A percentile compares a stretch with the other conserved stretches of the same genome.
Evolutionary conservation across 1,284 basidiomycete genomes (phyloP).

Genomic region (Sporisorium sorghi): DNA sequence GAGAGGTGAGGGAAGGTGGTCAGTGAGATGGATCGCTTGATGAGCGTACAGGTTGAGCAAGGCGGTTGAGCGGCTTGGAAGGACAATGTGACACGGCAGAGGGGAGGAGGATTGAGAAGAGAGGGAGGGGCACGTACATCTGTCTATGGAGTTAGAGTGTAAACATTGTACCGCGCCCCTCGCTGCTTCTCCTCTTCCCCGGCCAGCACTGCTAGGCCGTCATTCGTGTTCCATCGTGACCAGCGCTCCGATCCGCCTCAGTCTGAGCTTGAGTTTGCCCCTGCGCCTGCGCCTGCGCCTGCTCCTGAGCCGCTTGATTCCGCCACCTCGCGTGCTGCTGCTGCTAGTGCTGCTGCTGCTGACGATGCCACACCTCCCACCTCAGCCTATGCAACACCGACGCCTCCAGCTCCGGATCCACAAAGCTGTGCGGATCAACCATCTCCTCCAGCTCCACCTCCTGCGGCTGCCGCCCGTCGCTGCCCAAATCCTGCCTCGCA

Average conservation of each 20-base stretch:
- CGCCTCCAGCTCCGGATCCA: slow-evolving; percentile 34
- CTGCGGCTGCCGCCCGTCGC: too few species aligned
- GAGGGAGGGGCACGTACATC: slow-evolving; percentile 8
- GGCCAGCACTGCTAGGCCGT: too few species aligned
- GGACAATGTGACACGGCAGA: background rate
- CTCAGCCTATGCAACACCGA: slow-evolving; percentile 40
- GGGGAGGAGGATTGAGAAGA: too few species aligned
- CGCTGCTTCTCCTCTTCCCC: too few species aligned
- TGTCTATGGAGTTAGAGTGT: slow-evolving; percentile 2
- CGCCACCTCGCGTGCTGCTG: slow-evolving; percentile 7
- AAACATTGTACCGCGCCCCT: slow-evolving; percentile 2
- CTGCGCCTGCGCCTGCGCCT: background rate
- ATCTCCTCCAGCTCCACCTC: background rate
- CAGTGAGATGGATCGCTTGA: background rate
- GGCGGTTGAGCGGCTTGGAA: too few species aligned
- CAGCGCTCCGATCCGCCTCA: too few species aligned
- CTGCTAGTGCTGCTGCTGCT: too few species aligned
- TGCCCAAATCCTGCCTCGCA: slow-evolving; percentile 2
- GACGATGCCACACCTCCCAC: slow-evolving; percentile 38
- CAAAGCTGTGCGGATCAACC: slow-evolving; percentile 11
- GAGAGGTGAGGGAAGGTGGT: background rate
- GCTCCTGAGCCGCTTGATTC: background rate
- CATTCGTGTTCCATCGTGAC: too few species aligned
- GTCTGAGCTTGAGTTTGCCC: too few species aligned
- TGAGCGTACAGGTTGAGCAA: background rate